phyloP scores from a whole-genome alignment of 306 rosid species.

The Quercus variabilis region DNA sequence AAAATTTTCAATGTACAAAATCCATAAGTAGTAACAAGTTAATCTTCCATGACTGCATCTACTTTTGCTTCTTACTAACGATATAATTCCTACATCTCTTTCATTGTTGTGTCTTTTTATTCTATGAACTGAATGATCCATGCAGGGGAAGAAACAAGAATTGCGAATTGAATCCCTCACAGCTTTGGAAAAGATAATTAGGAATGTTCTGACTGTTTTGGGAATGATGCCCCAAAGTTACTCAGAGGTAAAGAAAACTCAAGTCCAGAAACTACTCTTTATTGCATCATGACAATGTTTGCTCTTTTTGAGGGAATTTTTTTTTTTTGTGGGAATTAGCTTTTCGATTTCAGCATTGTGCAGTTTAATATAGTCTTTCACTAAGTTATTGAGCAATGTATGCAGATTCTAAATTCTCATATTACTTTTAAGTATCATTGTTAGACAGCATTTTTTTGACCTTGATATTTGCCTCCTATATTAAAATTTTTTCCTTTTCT shows the following conservation, averaged over 20 bases:
- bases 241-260: slow-evolving; percentile 51
- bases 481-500: background rate
- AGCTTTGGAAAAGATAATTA: slow-evolving; percentile 57
- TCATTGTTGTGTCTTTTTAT: background rate
- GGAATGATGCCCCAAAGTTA: slow-evolving; percentile 78
- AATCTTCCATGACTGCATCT: background rate
- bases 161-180: slow-evolving; percentile 77
- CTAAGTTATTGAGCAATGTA: too few relatives aligned
- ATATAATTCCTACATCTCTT: background rate
- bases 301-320: background rate
- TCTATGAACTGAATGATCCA: slow-evolving; percentile 16
- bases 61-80: slow-evolving; percentile 12
- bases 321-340: too few relatives aligned
- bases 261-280: slow-evolving; percentile 13
- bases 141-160: slow-evolving; percentile 78
- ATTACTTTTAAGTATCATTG: too few relatives aligned
- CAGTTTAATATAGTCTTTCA: too few relatives aligned
- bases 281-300: slow-evolving; percentile 6
- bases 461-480: background rate
- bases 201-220: slow-evolving; percentile 52
- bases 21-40: too few relatives aligned
- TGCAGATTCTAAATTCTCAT: too few relatives aligned
- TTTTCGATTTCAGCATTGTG: too few relatives aligned
- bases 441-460: background rate
- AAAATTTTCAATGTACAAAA: too few relatives aligned